A percentile compares a stretch with the other conserved stretches of the same genome.
phyloP scores from a whole-genome alignment of 306 rosid genomes.

The Oxytropis ochrocephala region DNA sequence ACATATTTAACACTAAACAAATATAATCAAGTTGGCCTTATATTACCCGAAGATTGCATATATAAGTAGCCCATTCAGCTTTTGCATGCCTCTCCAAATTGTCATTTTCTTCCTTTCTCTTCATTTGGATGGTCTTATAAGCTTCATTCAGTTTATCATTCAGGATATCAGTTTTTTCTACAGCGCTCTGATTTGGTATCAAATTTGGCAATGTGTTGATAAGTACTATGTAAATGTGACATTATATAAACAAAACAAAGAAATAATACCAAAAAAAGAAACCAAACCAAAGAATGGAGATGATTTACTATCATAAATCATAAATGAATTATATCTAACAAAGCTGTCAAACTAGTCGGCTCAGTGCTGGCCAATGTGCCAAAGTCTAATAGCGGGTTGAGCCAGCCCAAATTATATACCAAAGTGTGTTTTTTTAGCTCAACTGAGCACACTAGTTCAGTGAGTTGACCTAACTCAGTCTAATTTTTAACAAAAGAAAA shows the following conservation, averaged over 20 bases:
- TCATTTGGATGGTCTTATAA: constrained; percentile 27
- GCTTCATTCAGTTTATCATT: constrained; percentile 37
- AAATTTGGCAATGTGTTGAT: neutral
- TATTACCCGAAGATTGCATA: constrained; percentile 46
- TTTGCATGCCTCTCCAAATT: constrained; percentile 40
- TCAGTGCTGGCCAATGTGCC: no score
- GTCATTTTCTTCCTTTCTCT: constrained; percentile 39
- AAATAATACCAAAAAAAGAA: neutral
- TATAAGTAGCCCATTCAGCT: constrained; percentile 55
- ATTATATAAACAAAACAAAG: neutral
- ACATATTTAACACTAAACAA: no score
- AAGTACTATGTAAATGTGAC: neutral
- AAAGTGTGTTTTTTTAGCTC: no score
- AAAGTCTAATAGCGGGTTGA: no score
- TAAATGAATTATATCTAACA: neutral
- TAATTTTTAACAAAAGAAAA: no score
- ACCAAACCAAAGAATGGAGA: neutral
- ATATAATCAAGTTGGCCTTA: no score
- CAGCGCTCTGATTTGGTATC: constrained; percentile 31
- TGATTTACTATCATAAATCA: neutral
- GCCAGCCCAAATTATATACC: no score
- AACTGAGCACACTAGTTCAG: no score
- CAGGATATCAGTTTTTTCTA: constrained; percentile 36
- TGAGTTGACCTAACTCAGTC: no score
- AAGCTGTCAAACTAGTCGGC: no score